These are phyloP conservation scores for Colletotrichum chrysophilum DNA, from an alignment of 2,329 filamentous ascomycete genomes.

Conservation along the genomic window DNA sequence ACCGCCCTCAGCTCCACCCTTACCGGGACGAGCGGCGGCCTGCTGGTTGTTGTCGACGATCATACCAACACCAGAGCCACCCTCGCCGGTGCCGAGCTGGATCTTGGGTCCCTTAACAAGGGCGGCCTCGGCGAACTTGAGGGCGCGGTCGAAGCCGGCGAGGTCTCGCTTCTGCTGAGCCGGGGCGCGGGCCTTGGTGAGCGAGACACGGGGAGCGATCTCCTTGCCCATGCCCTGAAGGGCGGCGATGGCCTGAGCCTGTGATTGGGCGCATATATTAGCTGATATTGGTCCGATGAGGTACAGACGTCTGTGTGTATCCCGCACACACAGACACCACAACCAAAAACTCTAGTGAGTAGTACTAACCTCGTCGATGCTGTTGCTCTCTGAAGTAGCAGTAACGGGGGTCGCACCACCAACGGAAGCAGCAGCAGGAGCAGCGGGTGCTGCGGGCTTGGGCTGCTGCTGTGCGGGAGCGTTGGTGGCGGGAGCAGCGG, in stretches of 20 bases:
- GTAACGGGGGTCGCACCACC: slow-evolving; percentile 3
- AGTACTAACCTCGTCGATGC: slow-evolving; percentile 19
- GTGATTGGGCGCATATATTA: neutral
- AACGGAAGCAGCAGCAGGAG: slow-evolving; percentile 13
- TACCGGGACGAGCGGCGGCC: slow-evolving; percentile 28
- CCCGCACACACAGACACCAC: slow-evolving; percentile 39
- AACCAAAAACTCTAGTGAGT: slow-evolving; percentile 26
- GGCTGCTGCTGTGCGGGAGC: slow-evolving; percentile 22
- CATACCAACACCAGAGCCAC: slow-evolving; percentile 38
- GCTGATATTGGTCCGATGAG: neutral
- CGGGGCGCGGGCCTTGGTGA: slow-evolving; percentile 25
- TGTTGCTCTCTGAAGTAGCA: neutral
- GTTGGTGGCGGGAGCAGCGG: slow-evolving; percentile 28
- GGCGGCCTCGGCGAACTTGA: slow-evolving; percentile 43
- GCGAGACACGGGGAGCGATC: slow-evolving; percentile 45
- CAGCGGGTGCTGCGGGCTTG: slow-evolving; percentile 18
- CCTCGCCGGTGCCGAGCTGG: slow-evolving; percentile 39
- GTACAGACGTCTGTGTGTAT: slow-evolving; percentile 2
- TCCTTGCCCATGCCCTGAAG: slow-evolving; percentile 56
- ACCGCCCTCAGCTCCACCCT: neutral
- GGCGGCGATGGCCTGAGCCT: slow-evolving; percentile 46
- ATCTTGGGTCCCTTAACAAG: slow-evolving; percentile 42
- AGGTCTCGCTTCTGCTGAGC: slow-evolving; percentile 39
- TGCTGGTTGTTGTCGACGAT: slow-evolving; percentile 38
- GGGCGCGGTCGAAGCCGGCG: slow-evolving; percentile 44